Base-by-base conservation (phyloP, 169 alveolate genomes). In the Eimeria necatrix region DNA sequence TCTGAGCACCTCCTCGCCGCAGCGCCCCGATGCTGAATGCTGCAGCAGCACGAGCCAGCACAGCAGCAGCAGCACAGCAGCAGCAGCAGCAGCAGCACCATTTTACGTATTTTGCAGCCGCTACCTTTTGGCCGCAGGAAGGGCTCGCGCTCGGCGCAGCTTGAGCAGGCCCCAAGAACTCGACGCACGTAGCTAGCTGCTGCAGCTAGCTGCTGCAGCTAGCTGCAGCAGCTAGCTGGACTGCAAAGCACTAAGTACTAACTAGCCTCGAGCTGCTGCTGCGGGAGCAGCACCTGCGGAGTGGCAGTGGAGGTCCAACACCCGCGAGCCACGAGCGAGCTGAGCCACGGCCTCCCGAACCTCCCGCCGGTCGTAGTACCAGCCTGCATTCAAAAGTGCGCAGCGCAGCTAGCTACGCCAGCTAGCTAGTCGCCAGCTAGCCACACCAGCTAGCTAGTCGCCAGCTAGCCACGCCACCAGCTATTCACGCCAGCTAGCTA, bases 321-420 rank as follows among this genome's bases (percentile, higher is more conserved):
- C 46, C 61, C 61, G 56, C 52, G 48, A 48, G 80, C 94, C 94
- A 4, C 4, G 9, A 16, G 78, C 5, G 48, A 89, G 22, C 32
- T 20, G 59, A 18, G 94, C 88, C 4, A 89, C 88, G 16, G 73
- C 87, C 6, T 14, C 22, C 61, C 94, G 94, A 24, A 32, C 73
- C 49, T 73, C 89, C 59, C 94, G 48, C 51, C 94, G 74, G 20
- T 89, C 94, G 78, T 64, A 89, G 61, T 78, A 78, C 94, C 94
- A 89, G 49, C 94, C 94, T 89, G 88, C 26, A 24, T 20, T 3
- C 4, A 76, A 32, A 4, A 32, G 9, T 76, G 20, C 32, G 18
- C 51, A 76, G 8, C 53, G 5, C 83, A 71, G 53, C 83, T 71
- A 71, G 83, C 83, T 24, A 14, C 20, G 8, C 41, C 41, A 32